Conservation (phyloP, 257 asterid species). For the Thymus mandschuricus region DNA sequence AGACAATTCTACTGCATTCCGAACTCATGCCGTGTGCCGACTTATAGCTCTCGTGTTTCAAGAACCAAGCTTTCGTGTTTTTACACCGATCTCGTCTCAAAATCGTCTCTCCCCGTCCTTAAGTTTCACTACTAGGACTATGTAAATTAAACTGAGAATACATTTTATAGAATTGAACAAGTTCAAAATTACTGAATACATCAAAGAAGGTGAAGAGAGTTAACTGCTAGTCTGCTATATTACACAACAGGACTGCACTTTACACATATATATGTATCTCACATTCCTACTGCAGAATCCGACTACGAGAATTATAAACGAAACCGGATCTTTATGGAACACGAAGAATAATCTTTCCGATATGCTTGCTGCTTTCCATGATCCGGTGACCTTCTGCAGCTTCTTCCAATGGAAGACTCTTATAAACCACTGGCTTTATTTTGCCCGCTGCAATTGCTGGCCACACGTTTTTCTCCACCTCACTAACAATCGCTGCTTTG, state of each 20-base stretch:
- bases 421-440: conserved; percentile 75
- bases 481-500: conserved; percentile 83
- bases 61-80: background rate
- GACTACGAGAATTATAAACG: background rate
- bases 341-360: conserved; percentile 82
- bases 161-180: background rate
- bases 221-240: background rate
- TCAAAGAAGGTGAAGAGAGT: background rate
- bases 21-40: background rate
- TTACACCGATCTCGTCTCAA: background rate
- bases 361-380: conserved; percentile 89
- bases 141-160: background rate
- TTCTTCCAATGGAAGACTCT: conserved; percentile 60
- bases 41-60: background rate
- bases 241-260: background rate
- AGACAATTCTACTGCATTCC: conserved; percentile 2
- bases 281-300: conserved; percentile 1
- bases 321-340: conserved; percentile 25
- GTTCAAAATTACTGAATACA: background rate
- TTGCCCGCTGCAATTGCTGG: conserved; percentile 83
- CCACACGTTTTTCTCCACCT: conserved; percentile 94
- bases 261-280: background rate
- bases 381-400: conserved; percentile 80
- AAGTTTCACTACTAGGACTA: background rate
- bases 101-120: background rate